Percentiles rank a stretch among this genome's conserved stretches.
Evolutionary conservation across 78 protist genomes (phyloP).

Genomic region (Tieghemostelium lacteum): DNA sequence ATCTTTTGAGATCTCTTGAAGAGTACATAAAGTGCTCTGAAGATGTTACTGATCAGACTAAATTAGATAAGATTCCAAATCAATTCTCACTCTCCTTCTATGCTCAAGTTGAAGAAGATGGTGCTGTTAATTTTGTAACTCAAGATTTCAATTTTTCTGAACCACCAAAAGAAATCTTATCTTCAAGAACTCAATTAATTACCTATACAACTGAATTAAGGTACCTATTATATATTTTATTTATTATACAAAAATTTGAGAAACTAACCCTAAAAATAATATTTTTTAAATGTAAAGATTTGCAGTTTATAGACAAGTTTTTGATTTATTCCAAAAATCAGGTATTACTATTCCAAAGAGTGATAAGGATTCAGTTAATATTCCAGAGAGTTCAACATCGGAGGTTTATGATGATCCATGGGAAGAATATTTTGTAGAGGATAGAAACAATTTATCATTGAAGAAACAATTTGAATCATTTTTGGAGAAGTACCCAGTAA

Average conservation of each 20-base stretch:
- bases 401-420: constrained; percentile 48
- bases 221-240: not conserved
- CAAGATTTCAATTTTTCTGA: constrained; percentile 1
- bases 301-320: constrained; percentile 35
- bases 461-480: not conserved
- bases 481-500: constrained; percentile 1
- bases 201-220: constrained; percentile 24
- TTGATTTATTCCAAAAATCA: constrained; percentile 28
- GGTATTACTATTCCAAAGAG: not conserved
- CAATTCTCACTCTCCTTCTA: not conserved
- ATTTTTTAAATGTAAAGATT: constrained; percentile 29
- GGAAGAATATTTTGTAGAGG: constrained; percentile 18
- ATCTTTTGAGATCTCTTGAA: constrained; percentile 32
- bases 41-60: not conserved
- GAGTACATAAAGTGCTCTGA: constrained; percentile 15
- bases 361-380: constrained; percentile 8
- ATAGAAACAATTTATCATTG: not conserved
- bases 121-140: not conserved
- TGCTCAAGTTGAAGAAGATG: constrained; percentile 13
- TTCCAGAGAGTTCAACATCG: not conserved
- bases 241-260: not conserved
- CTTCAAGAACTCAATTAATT: constrained; percentile 27
- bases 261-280: not conserved
- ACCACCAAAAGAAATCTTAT: not conserved
- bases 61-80: constrained; percentile 46